Conservation (phyloP, 2,329 filamentous ascomycete genomes). For the Paecilomyces sp. region DNA sequence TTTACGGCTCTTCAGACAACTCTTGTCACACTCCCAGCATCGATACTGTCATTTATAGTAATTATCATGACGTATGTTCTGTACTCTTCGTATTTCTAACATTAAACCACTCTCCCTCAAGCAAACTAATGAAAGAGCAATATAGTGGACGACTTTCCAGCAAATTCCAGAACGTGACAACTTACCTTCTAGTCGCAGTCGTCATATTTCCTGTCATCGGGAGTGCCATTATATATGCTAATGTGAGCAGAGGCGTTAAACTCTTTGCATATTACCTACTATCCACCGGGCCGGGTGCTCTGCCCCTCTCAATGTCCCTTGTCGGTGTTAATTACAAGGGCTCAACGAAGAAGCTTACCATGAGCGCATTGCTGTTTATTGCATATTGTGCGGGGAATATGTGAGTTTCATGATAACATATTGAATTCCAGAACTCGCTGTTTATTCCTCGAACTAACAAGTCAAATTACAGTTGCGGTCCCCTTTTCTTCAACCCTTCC, state of each 20-base stretch:
- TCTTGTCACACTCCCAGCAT: slow-evolving; percentile 49
- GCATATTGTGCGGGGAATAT: slow-evolving; percentile 53
- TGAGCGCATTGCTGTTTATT: slow-evolving; percentile 50
- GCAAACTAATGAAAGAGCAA: background rate
- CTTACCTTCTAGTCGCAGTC: background rate
- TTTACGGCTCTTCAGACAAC: slow-evolving; percentile 50
- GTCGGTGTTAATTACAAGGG: slow-evolving; percentile 51
- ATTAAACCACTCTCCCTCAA: background rate
- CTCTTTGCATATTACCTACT: slow-evolving; percentile 52
- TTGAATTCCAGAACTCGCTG: too few relatives aligned
- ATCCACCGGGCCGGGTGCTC: slow-evolving; percentile 45
- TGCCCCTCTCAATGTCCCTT: slow-evolving; percentile 51
- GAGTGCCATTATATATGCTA: background rate
- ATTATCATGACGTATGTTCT: background rate
- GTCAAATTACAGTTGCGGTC: slow-evolving; percentile 31
- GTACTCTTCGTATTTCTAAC: background rate
- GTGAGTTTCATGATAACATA: background rate
- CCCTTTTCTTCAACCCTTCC: slow-evolving; percentile 46
- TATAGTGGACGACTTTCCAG: background rate
- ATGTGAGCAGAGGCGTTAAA: background rate
- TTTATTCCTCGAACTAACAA: background rate
- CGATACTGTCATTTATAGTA: background rate
- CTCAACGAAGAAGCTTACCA: slow-evolving; percentile 55
- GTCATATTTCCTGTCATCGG: background rate
- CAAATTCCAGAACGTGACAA: background rate